Evolutionary conservation across 2,329 filamentous ascomycete species (phyloP).

Genomic region (Ascochyta rabiei): DNA sequence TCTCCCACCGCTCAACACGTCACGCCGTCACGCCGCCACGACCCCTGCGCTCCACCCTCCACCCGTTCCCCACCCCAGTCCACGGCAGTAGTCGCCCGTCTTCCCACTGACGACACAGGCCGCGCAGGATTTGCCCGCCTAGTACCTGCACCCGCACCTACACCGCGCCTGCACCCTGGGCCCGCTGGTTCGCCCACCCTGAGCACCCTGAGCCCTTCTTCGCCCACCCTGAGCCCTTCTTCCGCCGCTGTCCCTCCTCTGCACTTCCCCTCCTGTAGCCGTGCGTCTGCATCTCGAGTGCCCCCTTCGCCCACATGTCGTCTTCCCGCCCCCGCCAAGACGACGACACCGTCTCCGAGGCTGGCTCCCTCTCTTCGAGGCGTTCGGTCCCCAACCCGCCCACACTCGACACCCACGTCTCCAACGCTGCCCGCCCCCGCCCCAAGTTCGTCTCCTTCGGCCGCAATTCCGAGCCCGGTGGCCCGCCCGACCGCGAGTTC

Average conservation of each 20-base stretch:
- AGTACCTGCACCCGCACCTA: too few species aligned
- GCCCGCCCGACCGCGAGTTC: constrained; percentile 29
- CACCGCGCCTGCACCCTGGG: neutral
- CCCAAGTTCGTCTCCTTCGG: constrained; percentile 48
- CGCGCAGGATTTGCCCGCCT: too few species aligned
- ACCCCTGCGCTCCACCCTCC: constrained; percentile 12
- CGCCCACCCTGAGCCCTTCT: constrained; percentile 3
- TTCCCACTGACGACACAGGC: neutral
- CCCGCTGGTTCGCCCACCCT: constrained; percentile 5
- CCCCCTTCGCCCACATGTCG: constrained; percentile 24
- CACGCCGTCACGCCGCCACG: too few species aligned
- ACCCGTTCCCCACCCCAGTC: neutral
- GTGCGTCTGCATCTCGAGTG: constrained; percentile 21
- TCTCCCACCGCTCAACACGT: too few species aligned
- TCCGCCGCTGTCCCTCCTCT: neutral
- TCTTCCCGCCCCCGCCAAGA: constrained; percentile 19
- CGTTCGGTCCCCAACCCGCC: constrained; percentile 17
- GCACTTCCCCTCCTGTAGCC: constrained; percentile 1
- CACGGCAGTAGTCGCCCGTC: constrained; percentile 1
- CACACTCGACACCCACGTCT: constrained; percentile 23
- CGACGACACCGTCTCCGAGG: constrained; percentile 20
- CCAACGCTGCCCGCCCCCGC: constrained; percentile 24
- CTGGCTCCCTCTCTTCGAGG: constrained; percentile 19
- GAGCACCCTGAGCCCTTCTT: too few species aligned
- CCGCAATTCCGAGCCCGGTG: constrained; percentile 30